Evolutionary conservation across 106 monocot species (phyloP).

Genomic region (Phalaenopsis equestris): DNA sequence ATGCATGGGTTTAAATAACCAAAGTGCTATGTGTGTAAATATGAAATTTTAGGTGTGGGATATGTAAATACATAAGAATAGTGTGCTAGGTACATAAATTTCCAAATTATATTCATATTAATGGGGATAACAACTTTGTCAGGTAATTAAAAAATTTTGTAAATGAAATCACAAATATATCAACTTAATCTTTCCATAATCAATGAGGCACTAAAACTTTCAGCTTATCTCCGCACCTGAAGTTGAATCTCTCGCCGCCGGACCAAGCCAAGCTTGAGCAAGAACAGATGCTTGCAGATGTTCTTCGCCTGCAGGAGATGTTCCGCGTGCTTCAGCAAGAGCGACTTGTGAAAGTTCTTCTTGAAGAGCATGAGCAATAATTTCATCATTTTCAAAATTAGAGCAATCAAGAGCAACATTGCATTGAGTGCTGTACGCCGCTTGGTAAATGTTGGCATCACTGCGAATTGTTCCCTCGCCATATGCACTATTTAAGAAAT

Average conservation of each 20-base stretch:
- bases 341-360: constrained; percentile 65
- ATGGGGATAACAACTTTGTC: not conserved
- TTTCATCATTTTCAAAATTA: constrained; percentile 65
- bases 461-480: constrained; percentile 11
- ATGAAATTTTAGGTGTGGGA: no score
- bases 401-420: constrained; percentile 10
- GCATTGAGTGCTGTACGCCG: constrained; percentile 15
- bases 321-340: constrained; percentile 44
- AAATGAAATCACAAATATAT: not conserved
- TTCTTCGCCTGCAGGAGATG: constrained; percentile 32
- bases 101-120: not conserved
- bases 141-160: not conserved
- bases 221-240: constrained; percentile 26
- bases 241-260: constrained; percentile 11
- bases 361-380: constrained; percentile 69
- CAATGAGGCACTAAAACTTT: not conserved
- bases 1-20: no score
- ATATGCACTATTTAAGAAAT: constrained; percentile 17
- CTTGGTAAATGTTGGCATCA: constrained; percentile 17
- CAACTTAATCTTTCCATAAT: not conserved
- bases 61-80: no score
- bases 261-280: constrained; percentile 47
- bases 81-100: no score
- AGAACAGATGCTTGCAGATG: constrained; percentile 47
- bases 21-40: no score